These are phyloP conservation scores for Juncus effusus DNA, from an alignment of 176 grass and related monocot species.

Conservation along the genomic window DNA sequence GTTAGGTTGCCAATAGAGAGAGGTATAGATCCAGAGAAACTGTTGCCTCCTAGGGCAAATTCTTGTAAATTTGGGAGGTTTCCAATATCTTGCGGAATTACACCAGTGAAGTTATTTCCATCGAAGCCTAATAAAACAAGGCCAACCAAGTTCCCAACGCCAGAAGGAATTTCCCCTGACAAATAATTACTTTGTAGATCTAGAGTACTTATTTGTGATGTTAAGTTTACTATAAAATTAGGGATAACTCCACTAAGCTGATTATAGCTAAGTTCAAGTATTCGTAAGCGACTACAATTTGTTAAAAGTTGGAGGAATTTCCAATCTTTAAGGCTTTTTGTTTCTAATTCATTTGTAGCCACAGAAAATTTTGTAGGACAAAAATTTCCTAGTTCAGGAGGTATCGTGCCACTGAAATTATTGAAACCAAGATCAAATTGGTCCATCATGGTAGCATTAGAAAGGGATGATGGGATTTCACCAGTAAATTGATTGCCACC, in stretches of 20 bases:
- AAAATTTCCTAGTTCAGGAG: not conserved
- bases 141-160: not conserved
- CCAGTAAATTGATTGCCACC: not conserved
- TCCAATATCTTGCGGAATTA: slow-evolving; percentile 3
- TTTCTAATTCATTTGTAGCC: not conserved
- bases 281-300: not conserved
- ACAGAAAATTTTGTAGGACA: not conserved
- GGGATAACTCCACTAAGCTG: not conserved
- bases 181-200: not conserved
- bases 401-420: not conserved
- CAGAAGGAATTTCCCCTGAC: slow-evolving; percentile 8
- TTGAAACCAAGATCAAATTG: not conserved
- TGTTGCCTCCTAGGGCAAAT: not conserved
- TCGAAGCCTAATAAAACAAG: not conserved
- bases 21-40: slow-evolving; percentile 1
- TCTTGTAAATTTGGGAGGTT: not conserved
- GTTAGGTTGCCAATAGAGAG: slow-evolving; percentile 15
- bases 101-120: not conserved
- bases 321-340: not conserved
- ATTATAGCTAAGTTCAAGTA: not conserved
- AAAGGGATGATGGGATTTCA: slow-evolving; percentile 2
- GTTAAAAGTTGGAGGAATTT: slow-evolving; percentile 2
- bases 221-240: slow-evolving; percentile 13
- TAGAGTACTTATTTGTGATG: not conserved
- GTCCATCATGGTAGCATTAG: not conserved